Evolutionary conservation across 768 basidiomycete genomes (phyloP), one percentile per base, ranked within the genome.

Genomic region (Russula foetens): DNA sequence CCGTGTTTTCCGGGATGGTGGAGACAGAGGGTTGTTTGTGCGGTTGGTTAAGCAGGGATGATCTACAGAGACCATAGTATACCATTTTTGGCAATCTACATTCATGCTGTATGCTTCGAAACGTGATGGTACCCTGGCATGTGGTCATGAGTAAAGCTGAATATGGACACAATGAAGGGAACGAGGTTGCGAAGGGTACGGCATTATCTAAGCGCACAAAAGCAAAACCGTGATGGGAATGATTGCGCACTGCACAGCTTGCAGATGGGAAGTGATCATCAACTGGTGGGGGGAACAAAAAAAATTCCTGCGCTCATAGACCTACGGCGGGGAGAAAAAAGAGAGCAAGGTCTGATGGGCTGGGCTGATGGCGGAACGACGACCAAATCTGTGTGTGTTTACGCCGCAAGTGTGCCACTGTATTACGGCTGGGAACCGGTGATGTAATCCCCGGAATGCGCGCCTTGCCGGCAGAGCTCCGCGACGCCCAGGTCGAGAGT

Each of bases 191-290:
- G 52, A 64, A 49, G 58, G 59, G 54, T 56, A 64, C 64, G 64
- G 64, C 63, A 66, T 66, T 63, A 65, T 58, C 62, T 63, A 65
- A 65, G 64, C 61, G 61, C 55, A 54, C 59, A 60, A 59, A 7
- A 29, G 35, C 33, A 23, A 47, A 51, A 52, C 8, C 7, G 60
- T 62, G 63, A 62, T 63, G 63, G 51, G 45, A 43, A 26, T 62
- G 49, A 58, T 62, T 24, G 46, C 45, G 48, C 61, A 58, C 58
- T 24, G 46, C 45, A 53, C 61, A 33, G 61, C 56, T 58, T 47
- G 19, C 39, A 11, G 23, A 15, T 39, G 23, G 11, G 24, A 35
- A 19, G 50, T 58, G 51, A 58, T 58, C 45, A 62, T 53, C 56
- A 58, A 47, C 12, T 15, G n/a, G n/a, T 19, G 31, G 31, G 24